Evolutionary conservation across 2,329 filamentous ascomycete species (phyloP), one percentile per base, ranked within the genome.

Genomic region (Neoarthrinium moseri): DNA sequence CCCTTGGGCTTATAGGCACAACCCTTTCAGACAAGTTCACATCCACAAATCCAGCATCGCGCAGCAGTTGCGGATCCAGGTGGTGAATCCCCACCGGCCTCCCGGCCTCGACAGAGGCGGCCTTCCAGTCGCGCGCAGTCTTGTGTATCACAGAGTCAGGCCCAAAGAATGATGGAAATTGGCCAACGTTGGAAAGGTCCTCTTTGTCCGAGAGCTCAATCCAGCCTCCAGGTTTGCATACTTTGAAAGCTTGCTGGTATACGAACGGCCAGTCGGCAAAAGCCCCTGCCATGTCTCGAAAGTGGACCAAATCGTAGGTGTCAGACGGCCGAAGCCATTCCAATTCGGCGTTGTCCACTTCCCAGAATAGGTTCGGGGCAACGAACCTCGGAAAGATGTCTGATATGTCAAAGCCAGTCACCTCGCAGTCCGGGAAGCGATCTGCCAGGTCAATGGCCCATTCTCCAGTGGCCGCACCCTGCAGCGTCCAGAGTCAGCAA

Each of bases 341-440:
- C 20, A 69, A 60, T 58, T 81, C 77, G 36, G 78, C 79, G 53
- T 82, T 76, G 52, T 82, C 78, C 5, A 82, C 70, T 60, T 81
- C 77, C 63, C 81, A 82, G 54, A 76, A 80, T 30, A 80, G 72
- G 50, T 83, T 83, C 56, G 75, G 73, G 5, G 79, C 79, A 6
- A 78, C 75, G 26, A 73, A 72, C 17, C 70, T 71, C n/a, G 75
- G 75, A 52, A 81, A 78, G 39, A 81, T 78, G 48, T 79, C 77
- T 13, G 77, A 75, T 46, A 81, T 80, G 51, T 83, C 79, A 33
- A 76, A 80, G 18, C 79, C 79, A 5, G 78, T 74, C 4, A 83
- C 75, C 53, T 82, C 77, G 55, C 76, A 80, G 24, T 69, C 61
- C 5, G 76, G 77, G 53, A 69, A 76, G 24, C 67, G 54, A 56